Percentiles rank a stretch among this genome's conserved stretches.
These are phyloP conservation scores for Epichloe uncinata DNA, from an alignment of 2,329 filamentous ascomycete species.

Conservation along the genomic window DNA sequence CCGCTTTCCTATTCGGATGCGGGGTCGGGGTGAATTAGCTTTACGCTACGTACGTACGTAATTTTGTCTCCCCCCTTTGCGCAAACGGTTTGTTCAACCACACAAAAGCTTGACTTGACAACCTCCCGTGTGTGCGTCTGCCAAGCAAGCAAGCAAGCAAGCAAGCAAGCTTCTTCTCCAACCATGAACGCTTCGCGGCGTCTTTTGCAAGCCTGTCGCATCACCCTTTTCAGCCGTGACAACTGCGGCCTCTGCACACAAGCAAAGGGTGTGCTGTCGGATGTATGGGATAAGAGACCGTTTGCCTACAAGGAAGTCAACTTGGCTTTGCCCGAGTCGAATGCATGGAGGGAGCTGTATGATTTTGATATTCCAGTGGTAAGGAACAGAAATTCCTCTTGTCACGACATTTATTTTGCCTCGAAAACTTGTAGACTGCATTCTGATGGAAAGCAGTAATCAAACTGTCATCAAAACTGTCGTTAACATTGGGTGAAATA, in stretches of 20 bases:
- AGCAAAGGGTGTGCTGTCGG: constrained; percentile 53
- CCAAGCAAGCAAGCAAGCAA: neutral
- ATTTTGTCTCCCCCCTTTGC: neutral
- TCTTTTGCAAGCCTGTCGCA: constrained; percentile 43
- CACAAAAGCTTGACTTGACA: neutral
- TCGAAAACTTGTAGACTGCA: no score
- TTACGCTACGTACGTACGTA: neutral
- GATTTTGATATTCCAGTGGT: constrained; percentile 76
- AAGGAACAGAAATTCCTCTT: constrained; percentile 8
- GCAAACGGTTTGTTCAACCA: neutral
- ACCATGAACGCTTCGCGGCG: constrained; percentile 38
- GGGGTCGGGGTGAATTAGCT: constrained; percentile 11
- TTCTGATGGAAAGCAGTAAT: no score
- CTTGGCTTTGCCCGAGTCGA: constrained; percentile 48
- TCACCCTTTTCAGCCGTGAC: constrained; percentile 63
- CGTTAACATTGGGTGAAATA: neutral
- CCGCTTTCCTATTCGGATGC: constrained; percentile 23
- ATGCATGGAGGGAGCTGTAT: constrained; percentile 59
- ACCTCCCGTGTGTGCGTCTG: neutral
- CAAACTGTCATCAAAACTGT: neutral
- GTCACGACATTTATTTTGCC: neutral
- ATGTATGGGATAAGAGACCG: constrained; percentile 51
- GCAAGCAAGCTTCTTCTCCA: neutral
- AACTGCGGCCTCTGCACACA: constrained; percentile 59
- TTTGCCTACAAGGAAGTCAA: constrained; percentile 61